Evolutionary conservation across 169 alveolate genomes (phyloP).

Genomic region (Eimeria zaria): DNA sequence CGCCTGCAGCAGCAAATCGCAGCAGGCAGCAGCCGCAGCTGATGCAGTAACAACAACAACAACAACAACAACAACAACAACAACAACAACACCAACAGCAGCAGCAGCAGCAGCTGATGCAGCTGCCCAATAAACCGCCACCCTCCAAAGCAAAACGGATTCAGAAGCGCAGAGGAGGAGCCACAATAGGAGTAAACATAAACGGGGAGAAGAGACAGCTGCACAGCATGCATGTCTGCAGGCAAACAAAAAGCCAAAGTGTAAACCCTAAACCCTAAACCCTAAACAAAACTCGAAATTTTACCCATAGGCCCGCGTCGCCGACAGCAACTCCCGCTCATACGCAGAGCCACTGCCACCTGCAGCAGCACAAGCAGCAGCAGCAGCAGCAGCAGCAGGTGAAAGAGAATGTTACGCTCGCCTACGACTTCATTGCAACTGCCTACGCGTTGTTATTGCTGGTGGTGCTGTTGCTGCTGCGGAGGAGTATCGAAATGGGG

Average conservation of each 20-base stretch:
- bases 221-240: neutral
- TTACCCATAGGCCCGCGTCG: slow-evolving; percentile 24
- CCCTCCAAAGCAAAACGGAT: neutral
- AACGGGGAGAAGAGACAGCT: neutral
- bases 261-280: neutral
- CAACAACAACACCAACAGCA: neutral
- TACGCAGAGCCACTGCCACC: neutral
- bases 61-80: neutral
- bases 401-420: neutral
- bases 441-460: neutral
- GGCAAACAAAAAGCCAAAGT: neutral
- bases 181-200: neutral
- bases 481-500: neutral
- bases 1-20: slow-evolving; percentile 17
- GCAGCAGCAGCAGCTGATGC: neutral
- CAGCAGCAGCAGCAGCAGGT: neutral
- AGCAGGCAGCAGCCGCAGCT: neutral
- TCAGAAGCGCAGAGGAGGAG: neutral
- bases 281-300: neutral
- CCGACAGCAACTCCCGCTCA: slow-evolving; percentile 18
- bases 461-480: neutral
- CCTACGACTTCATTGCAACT: neutral
- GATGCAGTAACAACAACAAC: neutral
- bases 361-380: neutral
- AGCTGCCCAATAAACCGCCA: neutral